Percentiles rank a stretch among this genome's conserved stretches.
phyloP scores from a whole-genome alignment of 129 eudicot species.

The Flaveria brownii region DNA sequence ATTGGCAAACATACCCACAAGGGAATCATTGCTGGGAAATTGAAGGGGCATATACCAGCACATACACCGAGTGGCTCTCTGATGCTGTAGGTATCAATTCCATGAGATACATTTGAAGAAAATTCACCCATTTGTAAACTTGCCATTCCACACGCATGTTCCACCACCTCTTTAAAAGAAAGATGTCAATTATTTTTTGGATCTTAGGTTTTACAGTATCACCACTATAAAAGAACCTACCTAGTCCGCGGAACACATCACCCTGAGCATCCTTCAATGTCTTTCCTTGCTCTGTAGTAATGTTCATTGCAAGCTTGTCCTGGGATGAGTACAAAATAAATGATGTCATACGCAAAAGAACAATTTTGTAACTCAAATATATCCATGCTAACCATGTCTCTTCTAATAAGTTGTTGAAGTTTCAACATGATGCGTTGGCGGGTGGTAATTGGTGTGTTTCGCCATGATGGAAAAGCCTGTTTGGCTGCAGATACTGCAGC shows the following conservation, averaged over 20 bases:
- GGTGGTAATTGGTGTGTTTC: slow-evolving; percentile 87
- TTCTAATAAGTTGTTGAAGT: slow-evolving; percentile 91
- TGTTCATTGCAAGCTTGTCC: slow-evolving; percentile 94
- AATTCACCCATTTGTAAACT: slow-evolving; percentile 96
- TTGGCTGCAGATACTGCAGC: slow-evolving; percentile 97
- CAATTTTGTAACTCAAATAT: neutral
- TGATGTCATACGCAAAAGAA: neutral
- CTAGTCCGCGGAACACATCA: slow-evolving; percentile 98
- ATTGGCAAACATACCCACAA: slow-evolving; percentile 70
- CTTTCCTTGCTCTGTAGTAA: slow-evolving; percentile 97
- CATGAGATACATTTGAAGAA: slow-evolving; percentile 86
- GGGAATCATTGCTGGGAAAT: slow-evolving; percentile 99
- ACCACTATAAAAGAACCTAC: slow-evolving; percentile 36
- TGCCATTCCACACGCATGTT: slow-evolving; percentile 99
- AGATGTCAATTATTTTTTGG: neutral
- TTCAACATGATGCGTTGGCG: slow-evolving; percentile 93
- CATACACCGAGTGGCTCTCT: slow-evolving; percentile 99
- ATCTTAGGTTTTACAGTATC: neutral
- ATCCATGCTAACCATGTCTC: slow-evolving; percentile 64
- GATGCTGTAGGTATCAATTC: slow-evolving; percentile 93
- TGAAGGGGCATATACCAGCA: slow-evolving; percentile 99
- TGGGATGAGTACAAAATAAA: slow-evolving; percentile 21
- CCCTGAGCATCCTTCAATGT: slow-evolving; percentile 98
- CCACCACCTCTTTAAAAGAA: slow-evolving; percentile 89
- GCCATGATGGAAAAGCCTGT: slow-evolving; percentile 85